Evolutionary conservation across 2,329 filamentous ascomycete genomes (phyloP).

Genomic region (Dactylellina cionopaga): DNA sequence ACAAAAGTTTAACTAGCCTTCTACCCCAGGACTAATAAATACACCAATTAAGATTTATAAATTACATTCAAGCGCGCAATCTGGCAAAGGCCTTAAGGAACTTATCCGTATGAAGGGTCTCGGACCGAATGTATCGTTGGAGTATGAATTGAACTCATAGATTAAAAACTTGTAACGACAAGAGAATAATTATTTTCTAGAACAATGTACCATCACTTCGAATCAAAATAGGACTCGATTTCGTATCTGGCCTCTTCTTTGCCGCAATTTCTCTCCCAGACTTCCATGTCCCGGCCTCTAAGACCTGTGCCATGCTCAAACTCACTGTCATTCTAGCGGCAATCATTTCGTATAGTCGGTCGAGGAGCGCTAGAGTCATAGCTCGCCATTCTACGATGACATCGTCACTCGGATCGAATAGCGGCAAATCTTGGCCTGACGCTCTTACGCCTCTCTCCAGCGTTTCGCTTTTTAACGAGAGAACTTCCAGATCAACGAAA

Average conservation of each 20-base stretch:
- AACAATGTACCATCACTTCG: conserved; percentile 62
- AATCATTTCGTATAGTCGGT: conserved; percentile 75
- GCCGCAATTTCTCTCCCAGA: conserved; percentile 64
- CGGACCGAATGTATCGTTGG: too few relatives aligned
- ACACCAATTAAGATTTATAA: too few relatives aligned
- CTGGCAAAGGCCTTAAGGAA: too few relatives aligned
- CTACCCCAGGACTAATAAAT: too few relatives aligned
- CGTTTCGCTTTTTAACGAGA: conserved; percentile 78
- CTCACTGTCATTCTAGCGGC: conserved; percentile 74
- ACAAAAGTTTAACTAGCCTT: too few relatives aligned
- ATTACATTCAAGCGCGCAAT: too few relatives aligned
- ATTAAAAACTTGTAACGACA: too few relatives aligned
- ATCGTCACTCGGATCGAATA: conserved; percentile 77
- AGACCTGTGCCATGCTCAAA: conserved; percentile 83
- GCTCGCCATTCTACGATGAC: conserved; percentile 84
- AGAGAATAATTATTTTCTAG: conserved; percentile 53
- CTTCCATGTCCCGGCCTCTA: conserved; percentile 98
- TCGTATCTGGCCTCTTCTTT: conserved; percentile 47
- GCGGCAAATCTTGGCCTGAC: conserved; percentile 76
- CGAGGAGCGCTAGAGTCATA: conserved; percentile 77
- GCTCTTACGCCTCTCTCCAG: conserved; percentile 75
- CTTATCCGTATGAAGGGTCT: too few relatives aligned
- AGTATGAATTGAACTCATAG: too few relatives aligned
- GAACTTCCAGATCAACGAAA: conserved; percentile 82
- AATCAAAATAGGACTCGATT: conserved; percentile 60